Percentiles rank a stretch among this genome's conserved stretches.
phyloP scores from a whole-genome alignment of 1,139 yeast genomes.

The Saccharomyces uvarum region DNA sequence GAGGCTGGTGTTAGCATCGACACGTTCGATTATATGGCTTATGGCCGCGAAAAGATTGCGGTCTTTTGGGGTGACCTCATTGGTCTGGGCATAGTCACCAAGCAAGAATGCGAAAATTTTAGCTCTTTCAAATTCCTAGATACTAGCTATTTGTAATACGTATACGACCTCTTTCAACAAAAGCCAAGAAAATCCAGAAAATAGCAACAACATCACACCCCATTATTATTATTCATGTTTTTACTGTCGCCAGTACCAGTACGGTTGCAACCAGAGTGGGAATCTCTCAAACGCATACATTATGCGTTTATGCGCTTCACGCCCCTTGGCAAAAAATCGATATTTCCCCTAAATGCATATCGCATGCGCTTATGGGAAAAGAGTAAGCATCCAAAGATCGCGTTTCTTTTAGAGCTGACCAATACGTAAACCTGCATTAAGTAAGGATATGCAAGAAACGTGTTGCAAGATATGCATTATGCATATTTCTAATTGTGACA shows the following conservation, averaged over 20 bases:
- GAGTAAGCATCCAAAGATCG: background rate
- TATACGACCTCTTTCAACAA: background rate
- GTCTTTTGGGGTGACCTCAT: conserved; percentile 70
- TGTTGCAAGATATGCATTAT: conserved; percentile 1
- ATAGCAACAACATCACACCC: background rate
- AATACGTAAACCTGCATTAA: background rate
- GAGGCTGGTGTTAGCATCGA: conserved; percentile 50
- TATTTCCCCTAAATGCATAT: background rate
- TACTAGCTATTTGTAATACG: background rate
- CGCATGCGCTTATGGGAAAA: background rate
- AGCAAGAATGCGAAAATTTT: conserved; percentile 21
- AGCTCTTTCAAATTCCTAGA: conserved; percentile 7
- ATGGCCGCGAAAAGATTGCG: conserved; percentile 66
- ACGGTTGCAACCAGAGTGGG: background rate
- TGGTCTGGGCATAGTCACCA: conserved; percentile 47
- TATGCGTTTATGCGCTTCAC: background rate
- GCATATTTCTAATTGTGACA: background rate
- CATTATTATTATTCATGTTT: background rate
- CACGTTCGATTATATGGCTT: conserved; percentile 69
- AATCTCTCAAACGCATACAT: background rate
- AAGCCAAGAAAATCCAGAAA: background rate
- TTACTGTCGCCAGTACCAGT: conserved; percentile 5
- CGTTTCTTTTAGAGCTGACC: background rate
- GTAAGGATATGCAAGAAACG: background rate
- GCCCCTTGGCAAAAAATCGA: background rate